Conservation (phyloP, 1,284 basidiomycete species). For the Heterobasidion parviporum region DNA sequence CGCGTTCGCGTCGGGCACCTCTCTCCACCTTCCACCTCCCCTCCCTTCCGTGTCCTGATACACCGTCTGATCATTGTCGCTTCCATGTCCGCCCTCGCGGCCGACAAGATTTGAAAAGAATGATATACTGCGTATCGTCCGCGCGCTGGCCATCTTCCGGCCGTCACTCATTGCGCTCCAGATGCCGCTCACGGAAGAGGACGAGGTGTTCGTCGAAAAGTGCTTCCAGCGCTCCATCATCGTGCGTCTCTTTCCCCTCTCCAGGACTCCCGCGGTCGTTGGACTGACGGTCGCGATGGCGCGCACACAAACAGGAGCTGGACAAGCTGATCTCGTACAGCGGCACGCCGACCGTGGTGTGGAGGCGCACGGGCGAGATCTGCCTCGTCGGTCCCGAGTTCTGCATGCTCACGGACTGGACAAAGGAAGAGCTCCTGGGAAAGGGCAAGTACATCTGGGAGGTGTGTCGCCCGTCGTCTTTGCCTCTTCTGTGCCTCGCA, state of each 20-base stretch:
- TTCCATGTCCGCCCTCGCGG: not conserved
- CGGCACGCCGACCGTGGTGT: constrained; percentile 99
- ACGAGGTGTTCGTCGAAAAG: constrained; percentile 92
- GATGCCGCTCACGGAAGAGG: constrained; percentile 89
- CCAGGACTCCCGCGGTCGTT: not conserved
- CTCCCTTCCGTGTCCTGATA: constrained; percentile 7
- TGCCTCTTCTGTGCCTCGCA: not conserved
- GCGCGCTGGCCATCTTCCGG: constrained; percentile 89
- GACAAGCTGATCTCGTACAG: constrained; percentile 96
- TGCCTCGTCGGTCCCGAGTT: constrained; percentile 96
- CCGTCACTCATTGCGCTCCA: constrained; percentile 94
- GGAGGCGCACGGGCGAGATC: constrained; percentile 96
- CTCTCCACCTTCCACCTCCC: not conserved
- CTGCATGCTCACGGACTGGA: constrained; percentile 88
- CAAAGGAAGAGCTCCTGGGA: constrained; percentile 74
- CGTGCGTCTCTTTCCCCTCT: constrained; percentile 35
- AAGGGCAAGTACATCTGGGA: constrained; percentile 87
- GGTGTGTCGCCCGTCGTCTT: constrained; percentile 28
- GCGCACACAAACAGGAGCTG: constrained; percentile 57
- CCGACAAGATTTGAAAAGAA: constrained; percentile 82
- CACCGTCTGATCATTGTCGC: not conserved
- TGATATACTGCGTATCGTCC: constrained; percentile 90
- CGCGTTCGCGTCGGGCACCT: not conserved
- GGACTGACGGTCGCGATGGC: not conserved
- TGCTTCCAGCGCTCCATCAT: constrained; percentile 92